Percentiles rank a stretch among this genome's conserved stretches.
phyloP scores from a whole-genome alignment of 1,284 basidiomycete genomes.

The Marasmius fiardii region DNA sequence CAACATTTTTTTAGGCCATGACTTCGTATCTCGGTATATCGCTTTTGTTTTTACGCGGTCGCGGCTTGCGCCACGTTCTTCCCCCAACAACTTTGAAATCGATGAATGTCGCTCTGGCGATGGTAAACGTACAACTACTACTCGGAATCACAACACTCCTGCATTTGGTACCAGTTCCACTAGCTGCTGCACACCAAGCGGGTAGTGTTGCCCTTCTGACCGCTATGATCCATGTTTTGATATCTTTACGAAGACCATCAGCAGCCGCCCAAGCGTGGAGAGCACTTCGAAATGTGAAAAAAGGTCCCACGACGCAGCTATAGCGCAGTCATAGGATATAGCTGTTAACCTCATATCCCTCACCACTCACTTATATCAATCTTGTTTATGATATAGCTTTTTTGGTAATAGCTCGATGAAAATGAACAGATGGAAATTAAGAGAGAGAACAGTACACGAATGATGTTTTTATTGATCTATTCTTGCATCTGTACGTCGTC shows the following conservation, averaged over 20 bases:
- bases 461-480: conserved; percentile 31
- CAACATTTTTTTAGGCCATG: conserved; percentile 54
- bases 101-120: conserved; percentile 69
- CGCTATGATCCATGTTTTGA: conserved; percentile 77
- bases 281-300: conserved; percentile 18
- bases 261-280: conserved; percentile 66
- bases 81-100: conserved; percentile 67
- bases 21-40: conserved; percentile 78
- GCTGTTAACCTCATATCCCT: neutral
- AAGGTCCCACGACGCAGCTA: neutral
- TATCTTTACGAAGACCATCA: conserved; percentile 73
- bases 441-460: conserved; percentile 9
- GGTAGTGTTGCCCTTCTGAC: conserved; percentile 89
- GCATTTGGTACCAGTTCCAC: conserved; percentile 90
- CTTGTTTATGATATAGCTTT: no score
- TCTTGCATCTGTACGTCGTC: conserved; percentile 82
- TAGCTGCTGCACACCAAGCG: conserved; percentile 94
- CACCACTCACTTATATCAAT: neutral
- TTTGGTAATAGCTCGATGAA: neutral
- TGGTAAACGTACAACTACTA: conserved; percentile 84
- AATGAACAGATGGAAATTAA: neutral
- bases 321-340: neutral
- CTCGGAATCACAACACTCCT: conserved; percentile 92
- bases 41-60: conserved; percentile 47
- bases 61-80: conserved; percentile 48